Evolutionary conservation across 345 rosid genomes (phyloP).

Genomic region (Lepidium aucheri): DNA sequence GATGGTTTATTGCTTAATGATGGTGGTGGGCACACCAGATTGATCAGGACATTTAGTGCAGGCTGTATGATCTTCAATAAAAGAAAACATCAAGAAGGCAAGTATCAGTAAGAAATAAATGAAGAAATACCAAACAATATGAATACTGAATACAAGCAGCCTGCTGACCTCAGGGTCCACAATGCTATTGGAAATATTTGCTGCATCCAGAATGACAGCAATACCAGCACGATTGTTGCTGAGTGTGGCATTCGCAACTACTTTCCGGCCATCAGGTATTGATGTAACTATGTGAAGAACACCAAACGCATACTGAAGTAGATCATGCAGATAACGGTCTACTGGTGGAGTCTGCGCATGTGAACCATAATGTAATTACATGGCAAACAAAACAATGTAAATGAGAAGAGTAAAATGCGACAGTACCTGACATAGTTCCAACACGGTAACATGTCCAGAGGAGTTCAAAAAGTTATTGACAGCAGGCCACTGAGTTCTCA

Average conservation of each 20-base stretch:
- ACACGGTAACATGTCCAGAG: constrained; percentile 84
- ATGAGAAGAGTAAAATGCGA: constrained; percentile 2
- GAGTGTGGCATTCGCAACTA: constrained; percentile 72
- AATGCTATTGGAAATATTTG: constrained; percentile 68
- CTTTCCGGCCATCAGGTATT: constrained; percentile 78
- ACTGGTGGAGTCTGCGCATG: constrained; percentile 83
- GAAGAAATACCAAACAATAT: constrained; percentile 7
- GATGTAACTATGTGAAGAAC: constrained; percentile 85
- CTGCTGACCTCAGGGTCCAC: constrained; percentile 86
- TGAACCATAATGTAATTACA: constrained; percentile 16
- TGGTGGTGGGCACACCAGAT: constrained; percentile 98
- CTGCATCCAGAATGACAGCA: constrained; percentile 91
- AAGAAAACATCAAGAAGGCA: constrained; percentile 5
- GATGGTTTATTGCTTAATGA: constrained; percentile 85
- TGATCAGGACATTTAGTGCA: constrained; percentile 82
- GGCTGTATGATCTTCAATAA: constrained; percentile 84
- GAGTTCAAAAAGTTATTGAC: constrained; percentile 65
- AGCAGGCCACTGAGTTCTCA: constrained; percentile 79
- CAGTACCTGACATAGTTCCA: constrained; percentile 90
- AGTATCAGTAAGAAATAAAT: constrained; percentile 13
- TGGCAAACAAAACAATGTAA: not conserved
- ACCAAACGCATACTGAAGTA: constrained; percentile 96
- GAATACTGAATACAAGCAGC: not conserved
- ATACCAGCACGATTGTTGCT: constrained; percentile 89
- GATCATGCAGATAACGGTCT: constrained; percentile 91